A percentile compares a stretch with the other conserved stretches of the same genome.
Evolutionary conservation across 1,139 yeast species (phyloP).

Genomic region (Magnusiomyces paraingens): DNA sequence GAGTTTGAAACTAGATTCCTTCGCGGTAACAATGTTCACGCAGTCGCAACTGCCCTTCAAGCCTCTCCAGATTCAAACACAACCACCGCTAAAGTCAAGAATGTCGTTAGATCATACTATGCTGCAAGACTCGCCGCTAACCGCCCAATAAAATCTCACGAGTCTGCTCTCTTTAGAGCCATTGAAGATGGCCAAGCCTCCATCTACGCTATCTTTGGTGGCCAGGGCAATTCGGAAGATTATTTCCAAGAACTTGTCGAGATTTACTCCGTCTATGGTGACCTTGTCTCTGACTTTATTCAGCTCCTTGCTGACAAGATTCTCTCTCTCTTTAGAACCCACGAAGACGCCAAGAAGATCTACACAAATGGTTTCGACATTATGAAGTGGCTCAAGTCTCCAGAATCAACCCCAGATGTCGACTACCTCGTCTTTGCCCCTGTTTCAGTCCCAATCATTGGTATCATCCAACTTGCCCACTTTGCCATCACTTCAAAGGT

Average conservation of each 20-base stretch:
- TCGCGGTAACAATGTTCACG: slow-evolving; percentile 75
- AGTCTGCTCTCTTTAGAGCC: slow-evolving; percentile 58
- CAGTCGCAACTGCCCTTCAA: slow-evolving; percentile 71
- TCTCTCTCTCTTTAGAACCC: slow-evolving; percentile 59
- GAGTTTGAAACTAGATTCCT: slow-evolving; percentile 84
- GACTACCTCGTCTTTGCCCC: slow-evolving; percentile 89
- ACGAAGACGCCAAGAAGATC: slow-evolving; percentile 75
- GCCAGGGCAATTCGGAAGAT: slow-evolving; percentile 98
- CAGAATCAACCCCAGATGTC: slow-evolving; percentile 81
- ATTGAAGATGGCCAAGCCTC: slow-evolving; percentile 51
- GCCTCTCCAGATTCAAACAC: slow-evolving; percentile 46
- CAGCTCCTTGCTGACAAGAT: slow-evolving; percentile 62
- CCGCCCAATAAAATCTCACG: slow-evolving; percentile 48
- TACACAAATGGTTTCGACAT: slow-evolving; percentile 92
- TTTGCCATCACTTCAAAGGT: slow-evolving; percentile 82
- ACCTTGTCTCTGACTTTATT: slow-evolving; percentile 67
- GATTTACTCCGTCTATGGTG: slow-evolving; percentile 67
- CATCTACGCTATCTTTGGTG: slow-evolving; percentile 87
- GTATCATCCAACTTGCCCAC: slow-evolving; percentile 91
- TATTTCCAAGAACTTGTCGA: slow-evolving; percentile 95
- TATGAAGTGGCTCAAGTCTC: slow-evolving; percentile 75
- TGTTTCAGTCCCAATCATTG: slow-evolving; percentile 90
- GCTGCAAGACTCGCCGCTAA: slow-evolving; percentile 47
- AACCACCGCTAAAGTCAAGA: slow-evolving; percentile 61
- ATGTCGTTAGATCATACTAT: slow-evolving; percentile 66